Conservation (phyloP, 2,329 filamentous ascomycete genomes). For the Monosporascus sp. region DNA sequence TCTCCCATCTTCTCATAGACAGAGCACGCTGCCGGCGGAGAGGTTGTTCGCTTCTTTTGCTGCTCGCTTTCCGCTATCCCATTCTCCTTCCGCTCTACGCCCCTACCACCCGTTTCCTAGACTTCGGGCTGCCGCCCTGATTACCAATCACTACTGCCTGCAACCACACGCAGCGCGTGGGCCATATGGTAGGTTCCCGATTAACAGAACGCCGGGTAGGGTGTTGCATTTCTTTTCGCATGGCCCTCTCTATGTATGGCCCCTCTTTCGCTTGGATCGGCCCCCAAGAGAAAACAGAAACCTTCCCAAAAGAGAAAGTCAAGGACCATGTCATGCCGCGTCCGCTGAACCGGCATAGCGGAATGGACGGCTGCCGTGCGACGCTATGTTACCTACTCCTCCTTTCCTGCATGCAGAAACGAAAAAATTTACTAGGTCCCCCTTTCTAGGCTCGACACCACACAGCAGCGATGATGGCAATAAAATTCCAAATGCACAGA, state of each 20-base stretch:
- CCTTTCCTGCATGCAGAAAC: background rate
- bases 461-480: background rate
- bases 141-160: background rate
- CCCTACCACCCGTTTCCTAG: background rate
- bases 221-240: background rate
- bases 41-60: background rate
- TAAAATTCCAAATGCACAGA: background rate
- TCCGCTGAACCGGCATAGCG: background rate
- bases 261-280: background rate
- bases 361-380: background rate
- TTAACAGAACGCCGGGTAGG: background rate
- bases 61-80: background rate
- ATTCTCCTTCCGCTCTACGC: background rate
- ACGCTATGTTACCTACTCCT: background rate
- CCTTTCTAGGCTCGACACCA: background rate
- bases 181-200: background rate
- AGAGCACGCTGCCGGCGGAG: background rate
- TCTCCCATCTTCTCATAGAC: background rate
- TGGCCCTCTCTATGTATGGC: background rate
- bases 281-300: background rate
- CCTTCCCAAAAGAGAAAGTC: background rate
- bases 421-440: background rate
- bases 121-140: background rate
- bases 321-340: background rate
- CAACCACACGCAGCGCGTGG: background rate